These are phyloP conservation scores for Penicillium freii DNA, from an alignment of 2,329 filamentous ascomycete genomes.

Conservation along the genomic window DNA sequence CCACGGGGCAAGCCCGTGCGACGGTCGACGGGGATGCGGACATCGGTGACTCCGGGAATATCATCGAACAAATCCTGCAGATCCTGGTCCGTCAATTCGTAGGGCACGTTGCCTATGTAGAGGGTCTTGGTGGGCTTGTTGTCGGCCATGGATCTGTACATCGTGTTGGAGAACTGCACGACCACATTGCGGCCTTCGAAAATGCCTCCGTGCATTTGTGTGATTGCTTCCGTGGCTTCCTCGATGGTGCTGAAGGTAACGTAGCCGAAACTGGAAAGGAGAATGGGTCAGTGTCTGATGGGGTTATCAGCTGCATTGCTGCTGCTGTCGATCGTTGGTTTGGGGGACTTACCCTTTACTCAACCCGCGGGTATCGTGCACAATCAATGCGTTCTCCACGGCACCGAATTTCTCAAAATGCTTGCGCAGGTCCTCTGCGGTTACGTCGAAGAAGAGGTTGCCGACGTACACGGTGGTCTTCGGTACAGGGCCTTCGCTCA, in stretches of 20 bases:
- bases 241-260: slow-evolving; percentile 57
- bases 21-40: slow-evolving; percentile 79
- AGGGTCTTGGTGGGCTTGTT: slow-evolving; percentile 60
- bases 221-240: slow-evolving; percentile 56
- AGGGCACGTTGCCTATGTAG: slow-evolving; percentile 83
- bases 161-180: slow-evolving; percentile 56
- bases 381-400: slow-evolving; percentile 54
- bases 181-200: slow-evolving; percentile 64
- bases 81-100: slow-evolving; percentile 79
- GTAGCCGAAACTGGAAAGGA: slow-evolving; percentile 60
- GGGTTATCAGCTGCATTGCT: background rate
- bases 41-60: slow-evolving; percentile 67
- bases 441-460: slow-evolving; percentile 69
- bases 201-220: slow-evolving; percentile 57
- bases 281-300: background rate
- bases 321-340: background rate
- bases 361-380: slow-evolving; percentile 61
- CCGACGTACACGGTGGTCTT: slow-evolving; percentile 61
- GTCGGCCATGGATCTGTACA: slow-evolving; percentile 17
- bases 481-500: slow-evolving; percentile 23
- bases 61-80: slow-evolving; percentile 73
- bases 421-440: slow-evolving; percentile 57
- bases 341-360: slow-evolving; percentile 63
- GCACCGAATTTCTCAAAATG: slow-evolving; percentile 60
- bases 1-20: slow-evolving; percentile 76